Percentiles rank a stretch among this genome's conserved stretches.
These are phyloP conservation scores for Astrocystis sublimbata DNA, from an alignment of 495 filamentous ascomycete genomes.

Conservation along the genomic window DNA sequence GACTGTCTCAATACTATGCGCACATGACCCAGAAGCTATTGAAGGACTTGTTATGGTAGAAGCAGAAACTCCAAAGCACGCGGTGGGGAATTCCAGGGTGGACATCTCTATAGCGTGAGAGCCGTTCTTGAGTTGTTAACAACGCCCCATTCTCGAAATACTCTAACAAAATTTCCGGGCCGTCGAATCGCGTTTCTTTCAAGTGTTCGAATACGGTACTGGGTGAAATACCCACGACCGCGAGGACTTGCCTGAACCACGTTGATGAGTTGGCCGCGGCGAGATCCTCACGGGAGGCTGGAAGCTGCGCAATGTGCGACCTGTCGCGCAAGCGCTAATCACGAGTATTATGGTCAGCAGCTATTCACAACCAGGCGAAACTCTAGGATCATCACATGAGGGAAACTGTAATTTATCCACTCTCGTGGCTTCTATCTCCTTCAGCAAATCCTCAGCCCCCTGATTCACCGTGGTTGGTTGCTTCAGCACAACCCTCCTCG, in stretches of 20 bases:
- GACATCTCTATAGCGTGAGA: neutral
- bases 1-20: neutral
- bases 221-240: neutral
- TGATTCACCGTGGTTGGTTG: neutral
- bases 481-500: neutral
- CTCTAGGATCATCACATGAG: too few species aligned
- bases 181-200: neutral
- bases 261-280: neutral
- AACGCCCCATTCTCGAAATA: neutral
- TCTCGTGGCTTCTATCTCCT: neutral
- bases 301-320: neutral
- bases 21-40: neutral
- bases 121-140: neutral
- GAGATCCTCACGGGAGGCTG: neutral
- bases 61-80: neutral
- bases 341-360: neutral
- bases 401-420: neutral
- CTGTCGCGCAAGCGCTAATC: neutral
- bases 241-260: neutral
- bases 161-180: neutral
- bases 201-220: neutral
- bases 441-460: neutral
- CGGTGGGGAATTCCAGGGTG: neutral
- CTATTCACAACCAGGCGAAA: neutral
- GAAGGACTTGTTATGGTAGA: neutral